phyloP scores from a whole-genome alignment of 306 rosid species.

The Citrullus colocynthis region DNA sequence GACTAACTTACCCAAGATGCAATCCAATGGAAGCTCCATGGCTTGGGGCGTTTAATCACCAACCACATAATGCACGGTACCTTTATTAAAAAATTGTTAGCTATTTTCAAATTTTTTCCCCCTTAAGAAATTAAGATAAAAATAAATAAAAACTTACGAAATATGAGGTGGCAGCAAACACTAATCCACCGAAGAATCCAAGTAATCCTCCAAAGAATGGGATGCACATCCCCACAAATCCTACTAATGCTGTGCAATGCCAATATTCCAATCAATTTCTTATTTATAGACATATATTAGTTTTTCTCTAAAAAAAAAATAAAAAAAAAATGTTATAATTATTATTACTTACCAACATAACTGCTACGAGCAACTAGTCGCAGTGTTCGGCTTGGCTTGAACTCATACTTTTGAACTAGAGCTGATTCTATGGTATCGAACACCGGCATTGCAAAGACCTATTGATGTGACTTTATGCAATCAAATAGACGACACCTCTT shows the following conservation, averaged over 20 bases:
- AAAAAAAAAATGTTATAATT: not conserved
- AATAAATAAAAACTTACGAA: constrained; percentile 24
- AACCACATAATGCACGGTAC: constrained; percentile 56
- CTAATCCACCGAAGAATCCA: constrained; percentile 68
- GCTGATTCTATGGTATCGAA: constrained; percentile 40
- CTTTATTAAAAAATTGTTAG: constrained; percentile 15
- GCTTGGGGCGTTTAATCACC: constrained; percentile 14
- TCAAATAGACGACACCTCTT: too few relatives aligned
- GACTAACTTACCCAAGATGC: constrained; percentile 24
- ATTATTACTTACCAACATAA: constrained; percentile 32
- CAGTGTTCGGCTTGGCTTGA: constrained; percentile 22
- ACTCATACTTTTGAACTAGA: constrained; percentile 18
- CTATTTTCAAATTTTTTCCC: too few relatives aligned
- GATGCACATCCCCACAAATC: constrained; percentile 35
- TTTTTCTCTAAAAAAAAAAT: too few relatives aligned
- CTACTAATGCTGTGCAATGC: constrained; percentile 19
- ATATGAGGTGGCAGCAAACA: constrained; percentile 55
- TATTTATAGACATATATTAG: too few relatives aligned
- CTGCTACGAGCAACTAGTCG: constrained; percentile 24
- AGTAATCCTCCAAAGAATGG: constrained; percentile 70
- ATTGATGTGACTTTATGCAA: too few relatives aligned
- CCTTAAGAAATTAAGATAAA: not conserved
- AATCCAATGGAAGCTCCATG: constrained; percentile 33
- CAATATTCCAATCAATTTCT: too few relatives aligned
- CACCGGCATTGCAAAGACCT: constrained; percentile 58